Conservation (phyloP, 306 rosid genomes). For the Glycine tomentella region DNA sequence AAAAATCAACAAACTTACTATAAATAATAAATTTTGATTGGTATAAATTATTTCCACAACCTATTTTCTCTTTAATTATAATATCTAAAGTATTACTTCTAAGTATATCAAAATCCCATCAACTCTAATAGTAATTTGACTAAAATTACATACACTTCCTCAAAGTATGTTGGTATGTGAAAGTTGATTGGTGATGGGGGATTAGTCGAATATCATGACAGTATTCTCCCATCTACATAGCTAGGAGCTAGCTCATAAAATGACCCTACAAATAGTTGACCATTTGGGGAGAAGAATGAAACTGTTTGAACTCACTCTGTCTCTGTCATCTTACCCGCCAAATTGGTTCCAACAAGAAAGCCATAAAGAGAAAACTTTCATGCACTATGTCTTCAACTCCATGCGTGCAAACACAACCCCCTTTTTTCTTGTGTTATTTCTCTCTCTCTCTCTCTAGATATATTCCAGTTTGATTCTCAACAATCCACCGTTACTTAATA, state of each 20-base stretch:
- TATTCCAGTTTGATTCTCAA: slow-evolving; percentile 45
- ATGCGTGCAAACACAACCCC: slow-evolving; percentile 43
- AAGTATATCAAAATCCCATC: too few species aligned
- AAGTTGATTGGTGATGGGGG: neutral
- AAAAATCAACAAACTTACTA: too few species aligned
- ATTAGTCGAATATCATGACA: slow-evolving; percentile 1
- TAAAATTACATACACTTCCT: too few species aligned
- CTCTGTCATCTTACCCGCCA: slow-evolving; percentile 28
- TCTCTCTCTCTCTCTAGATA: neutral
- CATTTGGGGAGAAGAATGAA: neutral
- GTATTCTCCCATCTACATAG: neutral
- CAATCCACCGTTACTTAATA: slow-evolving; percentile 67
- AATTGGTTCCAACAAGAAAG: slow-evolving; percentile 42
- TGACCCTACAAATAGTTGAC: slow-evolving; percentile 36
- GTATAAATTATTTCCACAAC: too few species aligned
- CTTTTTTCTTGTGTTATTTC: neutral
- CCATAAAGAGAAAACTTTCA: slow-evolving; percentile 16
- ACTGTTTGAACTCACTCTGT: neutral
- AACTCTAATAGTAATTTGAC: too few species aligned
- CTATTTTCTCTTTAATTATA: too few species aligned
- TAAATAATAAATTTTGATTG: too few species aligned
- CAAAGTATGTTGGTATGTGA: too few species aligned
- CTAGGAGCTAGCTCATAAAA: slow-evolving; percentile 1
- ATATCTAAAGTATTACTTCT: too few species aligned
- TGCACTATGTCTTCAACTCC: slow-evolving; percentile 41